Conservation (phyloP, 495 filamentous ascomycete genomes). For the Peziza echinospora region DNA sequence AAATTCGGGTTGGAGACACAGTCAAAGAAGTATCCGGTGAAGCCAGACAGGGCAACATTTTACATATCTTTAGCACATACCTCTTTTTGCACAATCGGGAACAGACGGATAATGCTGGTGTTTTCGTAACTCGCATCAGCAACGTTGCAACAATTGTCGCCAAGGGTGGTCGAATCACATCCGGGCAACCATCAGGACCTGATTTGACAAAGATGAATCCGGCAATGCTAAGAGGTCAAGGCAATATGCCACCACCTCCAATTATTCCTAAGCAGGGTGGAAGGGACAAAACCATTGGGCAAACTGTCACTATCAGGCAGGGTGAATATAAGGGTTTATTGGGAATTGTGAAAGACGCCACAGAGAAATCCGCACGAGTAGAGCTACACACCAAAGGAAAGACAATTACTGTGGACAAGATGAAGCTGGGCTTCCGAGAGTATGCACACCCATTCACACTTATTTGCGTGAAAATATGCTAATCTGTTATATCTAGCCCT, state of each 20-base stretch:
- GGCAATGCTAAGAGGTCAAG: conserved; percentile 41
- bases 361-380: conserved; percentile 60
- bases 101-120: conserved; percentile 69
- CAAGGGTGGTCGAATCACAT: conserved; percentile 53
- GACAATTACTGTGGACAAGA: conserved; percentile 58
- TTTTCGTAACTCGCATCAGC: conserved; percentile 68
- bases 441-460: conserved; percentile 27
- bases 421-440: conserved; percentile 61
- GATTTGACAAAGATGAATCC: conserved; percentile 90
- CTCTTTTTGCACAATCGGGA: conserved; percentile 69
- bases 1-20: conserved; percentile 76
- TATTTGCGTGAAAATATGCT: too few relatives aligned
- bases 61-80: conserved; percentile 77
- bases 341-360: conserved; percentile 86
- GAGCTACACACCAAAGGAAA: conserved; percentile 87
- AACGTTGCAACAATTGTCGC: conserved; percentile 77
- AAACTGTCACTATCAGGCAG: conserved; percentile 66
- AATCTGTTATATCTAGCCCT: conserved; percentile 5
- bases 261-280: conserved; percentile 42
- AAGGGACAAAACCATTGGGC: conserved; percentile 66
- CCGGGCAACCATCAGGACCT: conserved; percentile 29
- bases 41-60: conserved; percentile 60
- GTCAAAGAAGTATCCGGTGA: conserved; percentile 81
- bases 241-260: conserved; percentile 42
- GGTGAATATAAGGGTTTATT: conserved; percentile 82